phyloP scores from a whole-genome alignment of 805 yeast species.

The Gaillardinia entomophila region DNA sequence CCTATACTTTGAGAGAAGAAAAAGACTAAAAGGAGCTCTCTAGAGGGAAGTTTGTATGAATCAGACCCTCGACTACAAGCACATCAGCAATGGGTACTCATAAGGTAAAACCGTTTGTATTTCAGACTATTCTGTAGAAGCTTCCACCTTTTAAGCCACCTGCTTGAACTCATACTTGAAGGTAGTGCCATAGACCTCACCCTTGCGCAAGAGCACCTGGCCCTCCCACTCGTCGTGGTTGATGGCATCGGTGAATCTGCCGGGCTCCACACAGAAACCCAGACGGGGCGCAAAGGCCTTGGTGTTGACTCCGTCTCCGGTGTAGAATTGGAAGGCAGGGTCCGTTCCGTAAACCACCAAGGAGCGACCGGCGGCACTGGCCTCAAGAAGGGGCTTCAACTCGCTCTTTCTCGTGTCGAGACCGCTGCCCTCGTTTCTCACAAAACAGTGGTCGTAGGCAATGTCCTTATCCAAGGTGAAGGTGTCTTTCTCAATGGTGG shows the following conservation, averaged over 20 bases:
- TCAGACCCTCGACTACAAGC: too few relatives aligned
- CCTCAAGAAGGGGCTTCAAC: constrained; percentile 34
- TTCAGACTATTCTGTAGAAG: background rate
- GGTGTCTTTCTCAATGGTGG: constrained; percentile 5
- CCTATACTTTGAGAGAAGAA: too few relatives aligned
- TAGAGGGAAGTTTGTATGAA: too few relatives aligned
- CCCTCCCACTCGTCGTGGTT: constrained; percentile 40
- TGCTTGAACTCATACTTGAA: constrained; percentile 27
- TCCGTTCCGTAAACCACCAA: constrained; percentile 50
- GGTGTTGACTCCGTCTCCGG: constrained; percentile 47
- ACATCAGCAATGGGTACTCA: background rate
- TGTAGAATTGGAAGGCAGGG: constrained; percentile 61
- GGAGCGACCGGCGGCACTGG: constrained; percentile 39
- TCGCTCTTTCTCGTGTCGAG: constrained; percentile 44
- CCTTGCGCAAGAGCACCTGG: constrained; percentile 43
- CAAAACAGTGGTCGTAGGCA: constrained; percentile 42
- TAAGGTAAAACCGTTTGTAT: background rate
- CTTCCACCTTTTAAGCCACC: too few relatives aligned
- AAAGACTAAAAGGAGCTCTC: too few relatives aligned
- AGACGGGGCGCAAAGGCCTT: constrained; percentile 32
- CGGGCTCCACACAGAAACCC: constrained; percentile 62
- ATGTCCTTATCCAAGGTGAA: constrained; percentile 1
- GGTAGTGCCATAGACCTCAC: constrained; percentile 48
- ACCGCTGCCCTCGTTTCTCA: constrained; percentile 22
- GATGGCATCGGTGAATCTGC: constrained; percentile 52